Evolutionary conservation across 2,329 filamentous ascomycete genomes (phyloP).

Genomic region (Phyllosticta ampelicida): DNA sequence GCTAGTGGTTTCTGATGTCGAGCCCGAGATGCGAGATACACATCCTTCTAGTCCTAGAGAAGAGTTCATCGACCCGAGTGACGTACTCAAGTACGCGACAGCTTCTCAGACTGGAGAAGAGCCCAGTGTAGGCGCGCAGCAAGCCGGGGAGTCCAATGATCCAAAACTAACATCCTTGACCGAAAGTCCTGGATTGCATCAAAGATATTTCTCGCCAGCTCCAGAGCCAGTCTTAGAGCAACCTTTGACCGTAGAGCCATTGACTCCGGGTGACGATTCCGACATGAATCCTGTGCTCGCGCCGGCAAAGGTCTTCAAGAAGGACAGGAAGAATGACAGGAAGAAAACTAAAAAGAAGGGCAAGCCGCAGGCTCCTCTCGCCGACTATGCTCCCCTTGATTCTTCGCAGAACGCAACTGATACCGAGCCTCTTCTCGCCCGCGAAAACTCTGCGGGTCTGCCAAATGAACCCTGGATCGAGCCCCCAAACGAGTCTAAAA

Average conservation of each 20-base stretch:
- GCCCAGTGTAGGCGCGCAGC: neutral
- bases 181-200: neutral
- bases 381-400: neutral
- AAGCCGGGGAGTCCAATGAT: neutral
- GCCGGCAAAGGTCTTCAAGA: constrained; percentile 13
- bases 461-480: neutral
- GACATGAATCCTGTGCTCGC: constrained; percentile 8
- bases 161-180: neutral
- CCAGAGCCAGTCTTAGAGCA: neutral
- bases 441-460: neutral
- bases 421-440: neutral
- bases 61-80: neutral
- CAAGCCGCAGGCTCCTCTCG: constrained; percentile 9
- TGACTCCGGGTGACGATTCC: constrained; percentile 10
- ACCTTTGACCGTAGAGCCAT: neutral
- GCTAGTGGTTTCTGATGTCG: neutral
- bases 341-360: constrained; percentile 12
- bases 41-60: neutral
- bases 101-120: neutral
- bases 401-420: neutral
- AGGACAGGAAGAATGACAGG: constrained; percentile 18
- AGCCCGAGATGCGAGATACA: neutral
- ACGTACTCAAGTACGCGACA: neutral
- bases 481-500: neutral
- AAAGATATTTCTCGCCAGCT: neutral